Base-by-base conservation (phyloP, 2,329 filamentous ascomycete genomes). In the Phialocephala sp. region DNA sequence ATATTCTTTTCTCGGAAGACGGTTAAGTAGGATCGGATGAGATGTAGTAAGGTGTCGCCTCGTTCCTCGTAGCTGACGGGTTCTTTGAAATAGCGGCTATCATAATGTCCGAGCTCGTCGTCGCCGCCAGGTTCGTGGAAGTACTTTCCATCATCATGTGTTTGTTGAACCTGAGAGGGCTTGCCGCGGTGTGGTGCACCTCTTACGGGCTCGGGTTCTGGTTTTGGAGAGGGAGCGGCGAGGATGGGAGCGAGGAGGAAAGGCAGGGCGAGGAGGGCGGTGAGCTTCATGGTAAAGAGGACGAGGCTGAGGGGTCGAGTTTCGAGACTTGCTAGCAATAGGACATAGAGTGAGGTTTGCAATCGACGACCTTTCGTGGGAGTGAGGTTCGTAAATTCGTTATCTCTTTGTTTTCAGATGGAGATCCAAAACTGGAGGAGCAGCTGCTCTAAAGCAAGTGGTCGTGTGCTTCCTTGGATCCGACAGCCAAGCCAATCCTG, bases 21-120 rank as follows among this genome's bases (percentile, higher is more conserved):
- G 55, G 83, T 82, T 54, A 95, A 83, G 79, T 95, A 95, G 60
- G 91, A 89, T 68, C 88, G 86, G 69, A 93, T 85, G 70, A 95
- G 87, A 76, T 91, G 84, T 59, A 84, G 83, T 63, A 94, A 84
- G 6, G 87, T 87, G 35, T 85, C 80, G n/a, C 84, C 83, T 73
- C 91, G 87, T 69, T 89, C 85, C 45, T 86, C 85, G 77, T 93
- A 90, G 15, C 83, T 79, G 9, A 94, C 84, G 3, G 83, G 75
- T n/a, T 83, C 79, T 45, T 83, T 80, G 79, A 90, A 94, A 79
- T 84, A 94, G 67, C 92, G 87, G 27, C 76, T 77, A 77, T 94
- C 91, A 77, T 94, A 94, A 79, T 94, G 91, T 60, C 86, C 85
- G 24, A 91, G 83, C 36, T 83, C 82, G 61, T 87, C 79, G 71